Evolutionary conservation across 78 protist genomes (phyloP), one percentile per base, ranked within the genome.

Genomic region (Dictyostelium firmibasis): DNA sequence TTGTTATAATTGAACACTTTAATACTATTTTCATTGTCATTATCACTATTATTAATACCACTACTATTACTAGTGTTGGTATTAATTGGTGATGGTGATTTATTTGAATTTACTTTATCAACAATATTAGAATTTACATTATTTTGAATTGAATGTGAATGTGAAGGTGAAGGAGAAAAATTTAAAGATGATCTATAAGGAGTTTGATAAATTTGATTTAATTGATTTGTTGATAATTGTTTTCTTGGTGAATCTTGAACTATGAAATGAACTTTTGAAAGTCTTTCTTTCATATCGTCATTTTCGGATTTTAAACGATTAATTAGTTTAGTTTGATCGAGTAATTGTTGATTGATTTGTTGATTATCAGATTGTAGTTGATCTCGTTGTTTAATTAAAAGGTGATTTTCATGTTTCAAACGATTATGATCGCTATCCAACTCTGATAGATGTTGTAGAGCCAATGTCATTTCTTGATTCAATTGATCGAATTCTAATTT

Each of bases 281-380:
- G 25, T 69, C 94, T 23, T 69, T 81, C 94, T 36, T 89, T 89
- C 94, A 89, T 89, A 70, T 89, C 94, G 5, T 89, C 75, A 35
- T 89, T 89, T 67, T 89, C 94, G 0, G 38, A 33, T 29, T 64
- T 33, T 29, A 89, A 57, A 1, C 10, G 31, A 6, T 78, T 69
- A n/a, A 89, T 13, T 25, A 67, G 5, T 16, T 64, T 35, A 8
- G 16, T n/a, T 76, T 47, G 62, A 57, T 57, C 27, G 1, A 57
- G 27, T 72, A 74, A 16, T 18, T 85, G 27, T 47, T 72, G 76
- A 29, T 47, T 18, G 23, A 84, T 3, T 72, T 72, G 35, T 41
- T 64, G 82, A 7, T 35, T 23, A 4, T 36, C 70, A 0, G 47
- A 38, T 6, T 84, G 81, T 10, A 77, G 29, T 31, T 74, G 83